Base-by-base conservation (phyloP, 2,329 filamentous ascomycete species). In the Chaetoscypha palmicola region DNA sequence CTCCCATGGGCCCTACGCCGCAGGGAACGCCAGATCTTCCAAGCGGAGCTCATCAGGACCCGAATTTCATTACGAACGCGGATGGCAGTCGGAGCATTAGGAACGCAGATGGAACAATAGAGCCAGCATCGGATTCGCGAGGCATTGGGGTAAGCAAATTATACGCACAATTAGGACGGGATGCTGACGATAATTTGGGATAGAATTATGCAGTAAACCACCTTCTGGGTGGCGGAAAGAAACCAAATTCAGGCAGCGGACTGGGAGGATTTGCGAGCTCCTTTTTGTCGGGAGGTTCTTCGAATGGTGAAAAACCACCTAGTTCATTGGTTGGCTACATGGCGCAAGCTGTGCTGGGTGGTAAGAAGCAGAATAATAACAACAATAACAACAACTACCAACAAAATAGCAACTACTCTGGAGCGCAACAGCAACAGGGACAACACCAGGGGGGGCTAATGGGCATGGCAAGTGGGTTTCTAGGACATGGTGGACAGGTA, bases 81-180 rank as follows among this genome's bases (percentile, higher is more conserved):
- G 77, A 82, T 62, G 78, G 78, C 37, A 73, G 69, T 45, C 76
- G 81, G 66, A 80, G 76, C 31, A 69, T 79, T 41, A 73, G 73
- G 53, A 70, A 79, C 57, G 65, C 76, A 11, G 77, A 82, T 58
- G 78, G 77, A 30, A 72, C 72, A 26, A 67, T 79, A 66, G 77
- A 81, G 61, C 77, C 77, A 34, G 55, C 46, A 48, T 59, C 33
- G 52, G 62, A 76, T 24, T 80, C 85, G 40, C 72, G 81, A 50
- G 76, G 80, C 31, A 64, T 86, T 44, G 79, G 81, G 49, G 81
- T 85, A 74, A 62, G 80, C 72, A 11, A 32, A n/a, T 33, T 7
- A 31, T 9, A 20, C 3, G 32, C 39, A 43, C 14, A 5, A 17
- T 24, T 17, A 16, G 37, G 17, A 28, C 8, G 5, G 17, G 32